phyloP scores from a whole-genome alignment of 805 yeast genomes.

The Candida jianshihensis region DNA sequence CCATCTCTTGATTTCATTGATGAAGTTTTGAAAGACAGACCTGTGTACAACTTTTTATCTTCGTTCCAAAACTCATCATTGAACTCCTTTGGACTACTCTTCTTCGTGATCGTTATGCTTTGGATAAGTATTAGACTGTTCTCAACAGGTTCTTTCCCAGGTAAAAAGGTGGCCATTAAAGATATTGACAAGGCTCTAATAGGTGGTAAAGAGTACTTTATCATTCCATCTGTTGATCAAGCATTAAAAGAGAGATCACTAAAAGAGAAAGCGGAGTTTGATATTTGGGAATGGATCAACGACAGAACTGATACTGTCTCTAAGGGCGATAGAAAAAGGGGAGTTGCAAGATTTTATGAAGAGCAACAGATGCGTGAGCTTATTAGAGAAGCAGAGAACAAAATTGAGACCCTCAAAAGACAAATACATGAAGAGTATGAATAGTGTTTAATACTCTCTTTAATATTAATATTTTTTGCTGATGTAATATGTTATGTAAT shows the following conservation, averaged over 20 bases:
- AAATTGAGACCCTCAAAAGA: background rate
- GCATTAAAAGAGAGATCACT: constrained; percentile 1
- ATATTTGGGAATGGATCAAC: constrained; percentile 25
- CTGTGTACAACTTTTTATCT: background rate
- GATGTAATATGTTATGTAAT: too few species aligned
- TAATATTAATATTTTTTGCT: background rate
- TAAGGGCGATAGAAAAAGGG: background rate
- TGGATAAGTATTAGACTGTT: background rate
- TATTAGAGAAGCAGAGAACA: background rate
- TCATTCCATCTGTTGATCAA: constrained; percentile 15
- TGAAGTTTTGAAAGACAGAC: background rate
- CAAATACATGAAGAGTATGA: background rate
- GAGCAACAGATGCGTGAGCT: background rate
- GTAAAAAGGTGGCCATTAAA: background rate
- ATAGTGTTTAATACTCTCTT: too few species aligned
- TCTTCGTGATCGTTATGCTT: background rate
- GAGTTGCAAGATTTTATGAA: background rate
- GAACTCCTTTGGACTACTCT: background rate
- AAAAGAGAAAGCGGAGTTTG: constrained; percentile 13
- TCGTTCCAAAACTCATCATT: background rate
- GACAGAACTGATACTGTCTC: constrained; percentile 7
- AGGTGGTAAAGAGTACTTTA: constrained; percentile 15
- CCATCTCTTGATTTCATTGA: background rate
- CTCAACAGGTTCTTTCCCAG: background rate
- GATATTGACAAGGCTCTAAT: constrained; percentile 14